Percentiles rank a stretch among this genome's conserved stretches.
Conservation (phyloP, 139 green algal species). For the Coccomyxa sp. region DNA sequence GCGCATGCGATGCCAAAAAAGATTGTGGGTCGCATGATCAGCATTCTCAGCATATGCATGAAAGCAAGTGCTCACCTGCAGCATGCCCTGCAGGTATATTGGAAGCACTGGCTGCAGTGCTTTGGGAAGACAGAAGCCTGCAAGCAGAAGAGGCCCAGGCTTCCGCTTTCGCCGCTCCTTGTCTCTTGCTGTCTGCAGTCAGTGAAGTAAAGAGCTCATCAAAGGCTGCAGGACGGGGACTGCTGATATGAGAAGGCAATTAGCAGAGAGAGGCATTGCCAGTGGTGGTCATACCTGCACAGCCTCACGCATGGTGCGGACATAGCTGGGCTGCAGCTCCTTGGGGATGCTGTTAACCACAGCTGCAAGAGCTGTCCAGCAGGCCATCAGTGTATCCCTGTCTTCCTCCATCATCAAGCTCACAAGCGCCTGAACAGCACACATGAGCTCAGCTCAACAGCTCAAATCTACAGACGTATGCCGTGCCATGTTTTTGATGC, state of each 20-base stretch:
- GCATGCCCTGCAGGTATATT: conserved; percentile 89
- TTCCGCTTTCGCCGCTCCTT: conserved; percentile 70
- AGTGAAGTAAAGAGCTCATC: too few species aligned
- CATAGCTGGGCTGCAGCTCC: conserved; percentile 71
- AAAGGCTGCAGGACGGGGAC: too few species aligned
- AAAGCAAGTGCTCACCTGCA: conserved; percentile 45
- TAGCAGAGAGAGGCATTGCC: too few species aligned
- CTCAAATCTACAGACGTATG: neutral
- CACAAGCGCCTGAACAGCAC: conserved; percentile 37
- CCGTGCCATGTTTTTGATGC: neutral
- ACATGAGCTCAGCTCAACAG: too few species aligned
- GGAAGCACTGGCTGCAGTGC: conserved; percentile 84
- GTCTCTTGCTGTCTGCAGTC: conserved; percentile 69
- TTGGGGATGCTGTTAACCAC: conserved; percentile 78
- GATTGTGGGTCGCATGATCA: too few species aligned
- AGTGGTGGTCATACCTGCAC: too few species aligned
- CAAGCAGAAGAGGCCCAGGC: conserved; percentile 49
- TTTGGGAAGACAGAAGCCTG: conserved; percentile 85
- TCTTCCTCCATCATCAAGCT: conserved; percentile 60
- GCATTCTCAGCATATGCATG: too few species aligned
- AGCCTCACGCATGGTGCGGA: conserved; percentile 62
- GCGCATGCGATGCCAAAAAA: too few species aligned
- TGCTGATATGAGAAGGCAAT: too few species aligned
- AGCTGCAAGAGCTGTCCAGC: conserved; percentile 72
- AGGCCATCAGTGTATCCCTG: conserved; percentile 32